Evolutionary conservation across 306 rosid genomes (phyloP), one percentile per base, ranked within the genome.

Genomic region (Carpinus fangiana): DNA sequence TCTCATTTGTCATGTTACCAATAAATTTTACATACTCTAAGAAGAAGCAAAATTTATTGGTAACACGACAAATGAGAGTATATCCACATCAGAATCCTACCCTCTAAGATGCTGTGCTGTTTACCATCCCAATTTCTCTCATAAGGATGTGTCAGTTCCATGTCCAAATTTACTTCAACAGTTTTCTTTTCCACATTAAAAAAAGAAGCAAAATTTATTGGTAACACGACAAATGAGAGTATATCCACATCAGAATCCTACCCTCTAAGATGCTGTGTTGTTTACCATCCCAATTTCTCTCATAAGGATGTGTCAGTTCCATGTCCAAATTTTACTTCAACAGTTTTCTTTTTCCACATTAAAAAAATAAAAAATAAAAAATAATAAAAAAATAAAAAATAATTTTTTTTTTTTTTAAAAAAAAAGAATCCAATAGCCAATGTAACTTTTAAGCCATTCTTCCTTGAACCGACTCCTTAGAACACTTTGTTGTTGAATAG

Each of bases 401-500:
- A n/a, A n/a, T n/a, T n/a, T n/a, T n/a, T n/a, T n/a, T n/a, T n/a
- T n/a, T n/a, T n/a, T n/a, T n/a, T n/a, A n/a, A n/a, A n/a, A 3
- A 0, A 61, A 16, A 26, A 26, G 47, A 50, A 56, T 55, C 12
- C 14, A 10, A 23, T 46, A 43, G 46, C 12, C 47, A 16, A 12
- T 51, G n/a, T 47, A 20, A 41, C 31, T 67, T 67, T 7, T 8
- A 41, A 28, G 26, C 59, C 76, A 23, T 46, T 67, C 26, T 17
- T 41, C 28, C 69, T 73, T 80, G 67, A 73, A 77, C 43, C 13
- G 31, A 55, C 83, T 68, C 18, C 59, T n/a, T 6, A 71, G 1
- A 65, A 64, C 18, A 34, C 51, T 43, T 17, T 21, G 28, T 65
- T 46, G 47, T 72, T 18, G 38, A 75, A n/a, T 59, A 23, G 53